Evolutionary conservation across 106 monocot genomes (phyloP).

Genomic region (Agapanthus africanus): DNA sequence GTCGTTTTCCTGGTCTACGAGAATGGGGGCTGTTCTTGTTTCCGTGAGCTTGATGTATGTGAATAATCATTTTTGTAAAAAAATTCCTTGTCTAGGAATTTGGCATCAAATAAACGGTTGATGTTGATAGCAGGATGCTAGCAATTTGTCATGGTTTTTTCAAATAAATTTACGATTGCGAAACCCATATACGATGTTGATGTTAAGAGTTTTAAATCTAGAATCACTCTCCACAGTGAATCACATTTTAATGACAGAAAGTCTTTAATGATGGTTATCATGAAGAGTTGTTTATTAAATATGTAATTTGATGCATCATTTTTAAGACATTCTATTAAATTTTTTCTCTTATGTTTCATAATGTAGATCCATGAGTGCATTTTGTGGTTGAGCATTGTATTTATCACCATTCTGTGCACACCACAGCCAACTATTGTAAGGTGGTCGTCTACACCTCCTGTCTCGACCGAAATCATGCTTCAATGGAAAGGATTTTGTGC

Average conservation of each 20-base stretch:
- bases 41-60: neutral
- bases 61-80: too few species aligned
- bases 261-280: neutral
- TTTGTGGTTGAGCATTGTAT: slow-evolving; percentile 86
- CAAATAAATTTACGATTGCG: too few species aligned
- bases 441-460: slow-evolving; percentile 71
- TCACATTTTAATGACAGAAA: neutral
- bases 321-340: too few species aligned
- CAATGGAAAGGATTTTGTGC: slow-evolving; percentile 95
- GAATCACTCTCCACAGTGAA: neutral
- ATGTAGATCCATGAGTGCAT: slow-evolving; percentile 74
- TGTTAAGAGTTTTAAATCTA: neutral
- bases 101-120: neutral
- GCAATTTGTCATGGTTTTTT: neutral
- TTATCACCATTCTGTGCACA: slow-evolving; percentile 88
- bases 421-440: slow-evolving; percentile 84
- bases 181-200: too few species aligned
- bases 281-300: neutral
- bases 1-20: neutral
- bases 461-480: slow-evolving; percentile 64
- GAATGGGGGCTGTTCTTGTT: neutral
- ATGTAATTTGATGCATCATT: neutral
- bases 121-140: neutral
- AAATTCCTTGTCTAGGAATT: neutral
- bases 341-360: too few species aligned